Conservation (phyloP, 2,329 filamentous ascomycete species). For the Clonostachys rhizophaga region DNA sequence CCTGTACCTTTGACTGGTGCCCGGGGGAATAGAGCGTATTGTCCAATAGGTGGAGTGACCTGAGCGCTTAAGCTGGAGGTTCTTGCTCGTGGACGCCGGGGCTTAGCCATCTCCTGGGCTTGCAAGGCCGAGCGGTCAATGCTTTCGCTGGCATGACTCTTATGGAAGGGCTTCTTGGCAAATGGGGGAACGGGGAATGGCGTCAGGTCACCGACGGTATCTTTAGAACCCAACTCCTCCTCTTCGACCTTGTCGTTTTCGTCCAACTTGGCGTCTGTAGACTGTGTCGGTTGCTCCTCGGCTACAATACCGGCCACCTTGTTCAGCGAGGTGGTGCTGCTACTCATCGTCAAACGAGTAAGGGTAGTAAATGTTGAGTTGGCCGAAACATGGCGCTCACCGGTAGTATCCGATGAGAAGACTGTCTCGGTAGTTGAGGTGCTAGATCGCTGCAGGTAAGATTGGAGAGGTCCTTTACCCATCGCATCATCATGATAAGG, state of each 20-base stretch:
- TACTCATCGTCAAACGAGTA: conserved; percentile 50
- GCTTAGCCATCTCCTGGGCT: conserved; percentile 20
- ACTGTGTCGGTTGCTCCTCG: conserved; percentile 11
- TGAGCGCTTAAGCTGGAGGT: conserved; percentile 40
- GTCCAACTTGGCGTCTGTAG: background rate
- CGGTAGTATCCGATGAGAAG: conserved; percentile 39
- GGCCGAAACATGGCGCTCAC: conserved; percentile 47
- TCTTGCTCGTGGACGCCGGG: conserved; percentile 32
- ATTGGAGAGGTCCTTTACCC: conserved; percentile 1
- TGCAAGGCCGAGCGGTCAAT: conserved; percentile 17
- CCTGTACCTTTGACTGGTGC: conserved; percentile 1
- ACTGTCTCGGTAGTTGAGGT: conserved; percentile 49
- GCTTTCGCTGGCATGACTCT: conserved; percentile 30
- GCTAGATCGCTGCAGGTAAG: conserved; percentile 41
- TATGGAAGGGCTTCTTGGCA: conserved; percentile 19
- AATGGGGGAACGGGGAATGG: conserved; percentile 14
- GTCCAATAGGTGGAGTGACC: conserved; percentile 34
- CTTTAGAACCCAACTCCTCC: conserved; percentile 15
- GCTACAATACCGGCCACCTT: conserved; percentile 22
- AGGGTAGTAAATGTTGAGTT: conserved; percentile 48
- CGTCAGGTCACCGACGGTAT: conserved; percentile 26
- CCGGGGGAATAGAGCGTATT: conserved; percentile 41
- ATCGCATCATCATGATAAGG: conserved; percentile 4
- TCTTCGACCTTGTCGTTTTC: conserved; percentile 8
- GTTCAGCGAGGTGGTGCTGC: conserved; percentile 40